A percentile compares a stretch with the other conserved stretches of the same genome.
Conservation (phyloP, 2,329 filamentous ascomycete genomes). For the Aspergillus niger region DNA sequence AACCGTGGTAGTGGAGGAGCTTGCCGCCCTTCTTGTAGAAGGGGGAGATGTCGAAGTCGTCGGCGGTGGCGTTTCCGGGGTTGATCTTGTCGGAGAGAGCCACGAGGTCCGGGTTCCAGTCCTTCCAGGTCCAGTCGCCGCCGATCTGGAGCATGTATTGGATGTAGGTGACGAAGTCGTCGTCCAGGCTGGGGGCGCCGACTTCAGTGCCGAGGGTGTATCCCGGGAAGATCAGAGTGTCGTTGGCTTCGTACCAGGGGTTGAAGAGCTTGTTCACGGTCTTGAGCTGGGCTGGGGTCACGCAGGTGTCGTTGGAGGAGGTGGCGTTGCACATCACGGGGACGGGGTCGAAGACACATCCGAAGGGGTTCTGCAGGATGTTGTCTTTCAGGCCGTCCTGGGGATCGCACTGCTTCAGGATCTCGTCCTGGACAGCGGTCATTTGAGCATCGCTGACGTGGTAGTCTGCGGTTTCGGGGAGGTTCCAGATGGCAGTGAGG, state of each 20-base stretch:
- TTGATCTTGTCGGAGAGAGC: conserved; percentile 29
- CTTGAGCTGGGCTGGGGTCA: conserved; percentile 49
- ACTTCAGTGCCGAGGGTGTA: conserved; percentile 16
- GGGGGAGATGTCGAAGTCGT: conserved; percentile 15
- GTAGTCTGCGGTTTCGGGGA: conserved; percentile 48
- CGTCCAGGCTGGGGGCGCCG: conserved; percentile 12
- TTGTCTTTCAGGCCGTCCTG: conserved; percentile 54
- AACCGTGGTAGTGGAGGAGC: conserved; percentile 22
- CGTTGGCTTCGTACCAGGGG: conserved; percentile 24
- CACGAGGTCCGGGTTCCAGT: conserved; percentile 38
- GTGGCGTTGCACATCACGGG: conserved; percentile 37
- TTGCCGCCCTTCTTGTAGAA: conserved; percentile 19
- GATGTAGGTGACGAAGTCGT: conserved; percentile 13
- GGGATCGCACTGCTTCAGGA: conserved; percentile 54
- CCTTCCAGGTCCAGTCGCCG: conserved; percentile 40
- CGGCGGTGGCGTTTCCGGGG: conserved; percentile 16
- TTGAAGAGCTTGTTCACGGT: conserved; percentile 27
- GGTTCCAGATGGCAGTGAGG: conserved; percentile 52
- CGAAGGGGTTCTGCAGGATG: conserved; percentile 52
- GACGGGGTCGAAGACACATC: conserved; percentile 44
- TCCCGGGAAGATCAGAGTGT: conserved; percentile 30
- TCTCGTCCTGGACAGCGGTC: conserved; percentile 46
- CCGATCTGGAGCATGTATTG: conserved; percentile 39
- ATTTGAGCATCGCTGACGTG: conserved; percentile 50
- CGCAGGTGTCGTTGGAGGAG: conserved; percentile 36